Evolutionary conservation across 2,329 filamentous ascomycete genomes (phyloP).

Genomic region (Didymella glomerata): DNA sequence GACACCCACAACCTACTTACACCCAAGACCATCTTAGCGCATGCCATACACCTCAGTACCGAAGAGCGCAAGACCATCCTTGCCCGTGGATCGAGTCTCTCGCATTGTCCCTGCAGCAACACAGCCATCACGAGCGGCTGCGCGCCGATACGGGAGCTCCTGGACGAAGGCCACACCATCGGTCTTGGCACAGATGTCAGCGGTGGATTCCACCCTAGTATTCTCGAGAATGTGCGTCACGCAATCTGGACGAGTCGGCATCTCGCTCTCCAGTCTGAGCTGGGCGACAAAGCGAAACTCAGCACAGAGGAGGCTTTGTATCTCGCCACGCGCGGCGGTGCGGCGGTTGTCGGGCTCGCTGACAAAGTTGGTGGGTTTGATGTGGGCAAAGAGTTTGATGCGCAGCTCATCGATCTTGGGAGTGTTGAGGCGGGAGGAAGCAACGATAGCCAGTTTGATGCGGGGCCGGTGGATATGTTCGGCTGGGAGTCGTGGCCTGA

Average conservation of each 20-base stretch:
- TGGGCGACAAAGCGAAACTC: slow-evolving; percentile 65
- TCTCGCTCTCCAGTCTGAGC: slow-evolving; percentile 63
- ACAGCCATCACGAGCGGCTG: slow-evolving; percentile 80
- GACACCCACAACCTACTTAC: slow-evolving; percentile 75
- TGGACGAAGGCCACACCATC: slow-evolving; percentile 78
- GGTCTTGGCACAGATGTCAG: slow-evolving; percentile 91
- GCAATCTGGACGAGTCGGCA: slow-evolving; percentile 80
- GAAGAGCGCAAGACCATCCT: slow-evolving; percentile 73
- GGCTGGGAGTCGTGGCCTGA: slow-evolving; percentile 92
- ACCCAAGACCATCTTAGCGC: slow-evolving; percentile 79
- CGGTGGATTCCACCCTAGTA: slow-evolving; percentile 82
- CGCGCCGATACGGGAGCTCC: slow-evolving; percentile 76
- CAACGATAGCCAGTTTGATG: slow-evolving; percentile 53
- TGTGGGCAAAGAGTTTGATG: slow-evolving; percentile 89
- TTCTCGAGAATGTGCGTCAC: slow-evolving; percentile 84
- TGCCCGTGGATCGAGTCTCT: slow-evolving; percentile 69
- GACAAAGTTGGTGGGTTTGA: slow-evolving; percentile 81
- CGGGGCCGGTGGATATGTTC: slow-evolving; percentile 84
- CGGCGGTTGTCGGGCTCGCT: slow-evolving; percentile 77
- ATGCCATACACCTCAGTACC: slow-evolving; percentile 78
- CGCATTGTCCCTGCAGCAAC: slow-evolving; percentile 90
- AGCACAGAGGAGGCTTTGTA: slow-evolving; percentile 87
- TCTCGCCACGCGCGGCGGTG: slow-evolving; percentile 87
- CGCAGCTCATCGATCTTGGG: slow-evolving; percentile 77
- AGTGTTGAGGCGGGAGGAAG: slow-evolving; percentile 43